phyloP scores from a whole-genome alignment of 441 rosid genomes.

The Bruguiera hainesii region DNA sequence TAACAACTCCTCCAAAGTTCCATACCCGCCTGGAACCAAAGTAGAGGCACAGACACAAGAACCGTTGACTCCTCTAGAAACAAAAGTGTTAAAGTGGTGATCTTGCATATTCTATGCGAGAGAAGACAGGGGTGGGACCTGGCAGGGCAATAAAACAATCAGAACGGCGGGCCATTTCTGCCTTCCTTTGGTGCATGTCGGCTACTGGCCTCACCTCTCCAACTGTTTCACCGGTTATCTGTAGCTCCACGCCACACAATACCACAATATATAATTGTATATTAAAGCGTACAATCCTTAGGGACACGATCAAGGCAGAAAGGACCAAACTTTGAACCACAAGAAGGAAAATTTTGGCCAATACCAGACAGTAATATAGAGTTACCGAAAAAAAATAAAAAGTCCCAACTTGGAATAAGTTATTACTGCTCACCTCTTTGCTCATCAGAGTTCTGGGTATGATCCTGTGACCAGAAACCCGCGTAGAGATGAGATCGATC shows the following conservation, averaged over 20 bases:
- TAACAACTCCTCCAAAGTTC: slow-evolving; percentile 84
- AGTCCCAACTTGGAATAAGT: background rate
- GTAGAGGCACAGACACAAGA: background rate
- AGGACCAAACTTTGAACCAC: background rate
- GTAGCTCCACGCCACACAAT: slow-evolving; percentile 13
- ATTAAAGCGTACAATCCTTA: background rate
- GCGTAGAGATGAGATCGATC: background rate
- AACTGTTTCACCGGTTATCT: slow-evolving; percentile 90
- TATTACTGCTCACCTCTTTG: slow-evolving; percentile 56
- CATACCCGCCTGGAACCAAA: slow-evolving; percentile 74
- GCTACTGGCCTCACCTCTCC: slow-evolving; percentile 90
- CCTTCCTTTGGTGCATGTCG: slow-evolving; percentile 97
- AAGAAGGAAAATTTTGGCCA: background rate
- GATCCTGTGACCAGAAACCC: slow-evolving; percentile 43
- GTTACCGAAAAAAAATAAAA: background rate
- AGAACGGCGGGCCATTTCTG: slow-evolving; percentile 91
- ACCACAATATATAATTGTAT: background rate
- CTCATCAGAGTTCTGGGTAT: slow-evolving; percentile 89
- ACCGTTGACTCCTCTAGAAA: slow-evolving; percentile 2
- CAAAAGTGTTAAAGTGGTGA: background rate
- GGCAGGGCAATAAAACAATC: slow-evolving; percentile 98
- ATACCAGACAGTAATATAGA: background rate
- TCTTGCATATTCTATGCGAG: background rate
- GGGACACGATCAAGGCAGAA: background rate
- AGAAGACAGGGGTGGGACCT: slow-evolving; percentile 42